Conservation (phyloP, 2,329 filamentous ascomycete genomes). For the Podosphaera aphanis region DNA sequence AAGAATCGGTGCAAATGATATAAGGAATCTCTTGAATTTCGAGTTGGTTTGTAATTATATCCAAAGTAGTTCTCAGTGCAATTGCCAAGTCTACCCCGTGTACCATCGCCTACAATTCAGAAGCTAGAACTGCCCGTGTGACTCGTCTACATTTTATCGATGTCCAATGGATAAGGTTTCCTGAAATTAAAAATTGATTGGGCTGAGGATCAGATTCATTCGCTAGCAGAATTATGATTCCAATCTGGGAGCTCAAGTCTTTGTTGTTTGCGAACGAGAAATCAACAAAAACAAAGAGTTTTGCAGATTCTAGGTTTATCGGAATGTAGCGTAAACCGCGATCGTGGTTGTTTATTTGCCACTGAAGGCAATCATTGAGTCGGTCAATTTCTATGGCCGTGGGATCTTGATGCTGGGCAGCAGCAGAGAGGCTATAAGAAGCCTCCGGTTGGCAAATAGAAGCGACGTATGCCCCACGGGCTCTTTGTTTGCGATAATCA, state of each 20-base stretch:
- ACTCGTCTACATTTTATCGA: background rate
- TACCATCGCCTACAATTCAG: background rate
- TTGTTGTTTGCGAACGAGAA: background rate
- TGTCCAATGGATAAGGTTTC: background rate
- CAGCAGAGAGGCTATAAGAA: background rate
- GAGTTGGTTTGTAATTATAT: background rate
- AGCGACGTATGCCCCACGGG: too few species aligned
- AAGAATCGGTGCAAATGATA: background rate
- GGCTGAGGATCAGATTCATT: background rate
- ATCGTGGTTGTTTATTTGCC: background rate
- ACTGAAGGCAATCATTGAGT: background rate
- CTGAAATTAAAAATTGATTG: background rate
- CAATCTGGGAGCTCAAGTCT: background rate
- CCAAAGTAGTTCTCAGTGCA: background rate
- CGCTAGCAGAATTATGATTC: background rate
- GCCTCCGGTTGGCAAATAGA: too few species aligned
- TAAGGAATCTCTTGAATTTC: background rate
- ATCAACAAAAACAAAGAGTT: slow-evolving; percentile 1
- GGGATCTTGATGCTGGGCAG: background rate
- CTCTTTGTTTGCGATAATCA: too few species aligned
- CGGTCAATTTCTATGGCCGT: background rate
- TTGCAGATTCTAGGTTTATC: background rate
- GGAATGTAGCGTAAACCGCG: background rate
- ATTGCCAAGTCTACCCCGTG: background rate
- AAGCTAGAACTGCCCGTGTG: background rate